Evolutionary conservation across 495 filamentous ascomycete genomes (phyloP), one percentile per base, ranked within the genome.

Genomic region (Penicillium herquei): DNA sequence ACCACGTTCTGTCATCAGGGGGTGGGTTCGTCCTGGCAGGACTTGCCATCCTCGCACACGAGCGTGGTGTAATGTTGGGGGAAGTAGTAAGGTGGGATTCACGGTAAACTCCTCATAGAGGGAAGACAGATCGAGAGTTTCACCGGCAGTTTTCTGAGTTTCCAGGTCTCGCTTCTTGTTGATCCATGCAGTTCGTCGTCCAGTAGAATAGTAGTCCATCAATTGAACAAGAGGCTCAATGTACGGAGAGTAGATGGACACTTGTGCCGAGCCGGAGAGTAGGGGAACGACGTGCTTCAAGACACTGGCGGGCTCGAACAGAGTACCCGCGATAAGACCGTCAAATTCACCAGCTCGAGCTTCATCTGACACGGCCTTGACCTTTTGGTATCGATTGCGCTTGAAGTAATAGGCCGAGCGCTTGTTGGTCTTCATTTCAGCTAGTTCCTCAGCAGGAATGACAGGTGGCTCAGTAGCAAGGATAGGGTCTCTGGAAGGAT

Each of bases 11-110:
- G 89, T 94, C 94, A 98, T 98, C 35, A 92, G 62, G 14, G 94
- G 94, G 73, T 98, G 94, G 51, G 94, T 97, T 45, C 94, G 77
- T 3, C 92, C 91, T 0, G 94, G 95, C 31, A 98, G 72, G 1
- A 96, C 92, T 75, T 98, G 94, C 88, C 89, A 98, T 31, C 79
- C 76, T 48, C 89, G 81, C 14, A 85, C 83, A 11, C 88, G 79
- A 11, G 83, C 84, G 7, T 84, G 91, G 66, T 98, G 91, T 47
- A 98, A 75, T 35, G 82, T 85, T 9, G 91, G 85, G 2, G 86
- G 88, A 10, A 98, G 79, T 13, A 98, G 58, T 21, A 94, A 70
- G 9, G 89, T 87, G 6, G 94, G 94, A 60, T 98, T 89, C 7
- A 96, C 65, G 0, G 87, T 83, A 70, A 96, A 96, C 51, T 91